Evolutionary conservation across 768 basidiomycete species (phyloP), one percentile per base, ranked within the genome.

Genomic region (Suillus plorans): DNA sequence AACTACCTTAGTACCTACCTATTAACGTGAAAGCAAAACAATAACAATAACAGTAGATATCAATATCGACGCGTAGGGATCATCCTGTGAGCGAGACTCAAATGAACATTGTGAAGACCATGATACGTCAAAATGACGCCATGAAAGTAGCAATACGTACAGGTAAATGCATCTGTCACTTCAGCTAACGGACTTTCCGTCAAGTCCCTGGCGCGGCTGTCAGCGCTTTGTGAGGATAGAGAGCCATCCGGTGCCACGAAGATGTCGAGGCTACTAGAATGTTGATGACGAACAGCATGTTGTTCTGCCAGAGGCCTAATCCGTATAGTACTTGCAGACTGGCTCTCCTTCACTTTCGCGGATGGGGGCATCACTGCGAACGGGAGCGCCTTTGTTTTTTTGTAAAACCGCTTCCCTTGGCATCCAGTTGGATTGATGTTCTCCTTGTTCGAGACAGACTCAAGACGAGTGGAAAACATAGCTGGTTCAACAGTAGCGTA

Each of bases 111-210:
- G 13, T 25, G 37, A 39, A 42, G 16, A 28, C 5, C 39, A 10
- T 28, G 28, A 28, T 18, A 12, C 25, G 5, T 18, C 22, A 5
- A 22, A n/a, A 57, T 57, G 22, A 57, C 36, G n/a, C 7, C 22
- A n/a, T 16, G 34, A 53, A 56, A 22, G 50, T 12, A 60, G 18
- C 52, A 16, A 3, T 25, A 62, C 53, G 31, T 20, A 59, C 41
- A 49, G 18, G n/a, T 25, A 57, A 58, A 66, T 36, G 65, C 64
- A 28, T 66, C 65, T 25, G 65, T 57, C 25, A 66, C 45, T 37
- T 66, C 65, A 31, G 56, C 64, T 14, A 66, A 57, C 28, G 65
- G 65, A 39, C 55, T 66, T 37, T 66, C 65, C 22, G 65, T 66
- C 31, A 66, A 58, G 39, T 66, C 65, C 64, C 49, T 66, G 5